A percentile compares a stretch with the other conserved stretches of the same genome.
These are phyloP conservation scores for Camellia japonica DNA, from an alignment of 148 eudicot genomes.

Conservation along the genomic window DNA sequence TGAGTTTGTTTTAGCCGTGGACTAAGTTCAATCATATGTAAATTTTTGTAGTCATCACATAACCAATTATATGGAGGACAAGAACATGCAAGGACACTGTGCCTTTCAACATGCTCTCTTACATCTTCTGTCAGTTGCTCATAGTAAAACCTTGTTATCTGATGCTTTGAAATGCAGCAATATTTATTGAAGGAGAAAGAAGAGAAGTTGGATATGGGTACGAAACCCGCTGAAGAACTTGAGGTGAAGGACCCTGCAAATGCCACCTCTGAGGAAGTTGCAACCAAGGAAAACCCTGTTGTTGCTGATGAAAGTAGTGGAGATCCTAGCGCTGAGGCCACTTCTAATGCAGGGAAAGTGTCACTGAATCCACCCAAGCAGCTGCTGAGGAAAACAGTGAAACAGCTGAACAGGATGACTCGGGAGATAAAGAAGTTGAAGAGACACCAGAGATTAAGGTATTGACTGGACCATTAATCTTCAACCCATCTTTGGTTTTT, in stretches of 20 bases:
- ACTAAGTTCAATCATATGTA: background rate
- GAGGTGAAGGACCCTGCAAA: conserved; percentile 41
- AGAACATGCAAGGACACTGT: background rate
- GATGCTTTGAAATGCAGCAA: conserved; percentile 25
- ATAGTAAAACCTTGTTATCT: background rate
- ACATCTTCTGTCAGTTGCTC: background rate
- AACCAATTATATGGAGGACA: background rate
- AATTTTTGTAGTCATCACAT: too few relatives aligned
- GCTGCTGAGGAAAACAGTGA: conserved; percentile 45
- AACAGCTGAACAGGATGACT: conserved; percentile 45
- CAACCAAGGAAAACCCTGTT: conserved; percentile 45
- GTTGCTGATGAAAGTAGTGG: conserved; percentile 23
- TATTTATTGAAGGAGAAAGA: conserved; percentile 39
- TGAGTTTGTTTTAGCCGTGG: background rate
- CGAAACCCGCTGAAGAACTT: conserved; percentile 44
- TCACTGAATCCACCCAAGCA: conserved; percentile 25
- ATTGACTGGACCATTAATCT: conserved; percentile 2
- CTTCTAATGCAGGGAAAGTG: conserved; percentile 28
- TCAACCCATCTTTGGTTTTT: background rate
- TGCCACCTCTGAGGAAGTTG: conserved; percentile 41
- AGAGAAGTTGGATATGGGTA: conserved; percentile 17
- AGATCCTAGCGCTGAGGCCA: conserved; percentile 28
- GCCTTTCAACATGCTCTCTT: background rate
- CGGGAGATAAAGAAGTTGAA: conserved; percentile 50
- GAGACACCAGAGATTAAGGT: conserved; percentile 76